Evolutionary conservation across 495 filamentous ascomycete genomes (phyloP).

Genomic region (Tuber borchii): DNA sequence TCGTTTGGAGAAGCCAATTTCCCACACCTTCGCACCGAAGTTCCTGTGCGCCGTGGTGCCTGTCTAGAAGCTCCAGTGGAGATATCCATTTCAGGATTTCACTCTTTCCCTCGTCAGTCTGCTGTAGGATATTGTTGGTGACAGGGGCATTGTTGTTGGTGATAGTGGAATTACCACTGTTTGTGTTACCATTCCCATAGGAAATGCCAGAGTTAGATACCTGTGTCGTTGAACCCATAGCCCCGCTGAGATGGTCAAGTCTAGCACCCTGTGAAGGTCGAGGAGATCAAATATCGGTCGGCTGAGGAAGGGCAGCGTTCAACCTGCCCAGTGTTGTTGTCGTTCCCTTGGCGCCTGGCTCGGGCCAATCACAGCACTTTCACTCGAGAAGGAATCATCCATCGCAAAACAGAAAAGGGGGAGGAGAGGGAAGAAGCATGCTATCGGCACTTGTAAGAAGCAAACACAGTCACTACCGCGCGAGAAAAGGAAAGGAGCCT

Average conservation of each 20-base stretch:
- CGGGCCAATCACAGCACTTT: background rate
- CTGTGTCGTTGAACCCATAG: no score
- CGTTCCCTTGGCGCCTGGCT: background rate
- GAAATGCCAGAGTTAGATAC: no score
- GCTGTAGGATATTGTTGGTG: no score
- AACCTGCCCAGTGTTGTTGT: background rate
- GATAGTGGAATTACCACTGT: no score
- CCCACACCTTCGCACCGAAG: no score
- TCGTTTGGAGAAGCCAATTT: no score
- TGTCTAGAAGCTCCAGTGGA: no score
- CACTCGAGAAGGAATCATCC: background rate
- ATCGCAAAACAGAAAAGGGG: background rate
- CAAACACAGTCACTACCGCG: background rate
- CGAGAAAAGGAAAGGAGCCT: background rate
- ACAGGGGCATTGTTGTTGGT: no score
- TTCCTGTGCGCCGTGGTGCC: no score
- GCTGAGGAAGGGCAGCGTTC: background rate
- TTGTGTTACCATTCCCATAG: no score
- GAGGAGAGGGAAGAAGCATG: background rate
- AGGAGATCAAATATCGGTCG: background rate
- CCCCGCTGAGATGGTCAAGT: background rate
- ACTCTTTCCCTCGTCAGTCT: no score
- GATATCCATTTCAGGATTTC: no score
- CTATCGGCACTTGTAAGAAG: background rate
- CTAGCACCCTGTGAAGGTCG: background rate